Percentiles rank a stretch among this genome's conserved stretches.
Evolutionary conservation across 345 rosid species (phyloP).

Genomic region (Carallia pectinifolia): DNA sequence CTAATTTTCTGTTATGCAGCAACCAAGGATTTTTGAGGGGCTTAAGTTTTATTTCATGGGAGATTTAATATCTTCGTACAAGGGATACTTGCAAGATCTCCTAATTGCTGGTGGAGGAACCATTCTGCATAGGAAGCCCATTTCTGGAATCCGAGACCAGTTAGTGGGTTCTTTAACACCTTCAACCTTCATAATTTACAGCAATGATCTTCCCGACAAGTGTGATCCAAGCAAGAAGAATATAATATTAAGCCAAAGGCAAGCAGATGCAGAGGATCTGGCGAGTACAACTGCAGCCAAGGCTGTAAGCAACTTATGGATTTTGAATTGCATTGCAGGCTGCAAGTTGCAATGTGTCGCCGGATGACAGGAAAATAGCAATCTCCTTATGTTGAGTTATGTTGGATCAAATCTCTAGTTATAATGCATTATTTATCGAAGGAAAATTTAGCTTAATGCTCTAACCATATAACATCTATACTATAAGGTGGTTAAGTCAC

Average conservation of each 20-base stretch:
- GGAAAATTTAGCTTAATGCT: not conserved
- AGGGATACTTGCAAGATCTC: conserved; percentile 75
- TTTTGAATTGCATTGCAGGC: conserved; percentile 76
- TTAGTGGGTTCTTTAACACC: conserved; percentile 16
- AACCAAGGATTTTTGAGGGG: conserved; percentile 52
- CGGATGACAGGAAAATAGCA: conserved; percentile 1
- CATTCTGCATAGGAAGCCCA: conserved; percentile 64
- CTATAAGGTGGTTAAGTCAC: no score
- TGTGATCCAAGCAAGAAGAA: conserved; percentile 41
- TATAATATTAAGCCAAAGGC: conserved; percentile 42
- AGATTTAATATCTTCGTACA: conserved; percentile 69
- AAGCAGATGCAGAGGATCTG: conserved; percentile 56
- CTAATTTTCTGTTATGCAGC: conserved; percentile 40
- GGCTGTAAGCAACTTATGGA: conserved; percentile 76
- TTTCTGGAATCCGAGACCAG: conserved; percentile 29
- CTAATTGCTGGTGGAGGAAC: conserved; percentile 72
- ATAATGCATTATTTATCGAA: not conserved
- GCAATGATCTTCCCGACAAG: conserved; percentile 52
- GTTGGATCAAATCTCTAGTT: not conserved
- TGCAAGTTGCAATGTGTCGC: conserved; percentile 44
- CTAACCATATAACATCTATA: no score
- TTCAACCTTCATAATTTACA: conserved; percentile 64
- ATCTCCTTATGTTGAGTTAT: not conserved
- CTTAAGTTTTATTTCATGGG: conserved; percentile 61
- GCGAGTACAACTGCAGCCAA: conserved; percentile 61